Evolutionary conservation across 768 basidiomycete species (phyloP).

Genomic region (Boletus reticuloceps): DNA sequence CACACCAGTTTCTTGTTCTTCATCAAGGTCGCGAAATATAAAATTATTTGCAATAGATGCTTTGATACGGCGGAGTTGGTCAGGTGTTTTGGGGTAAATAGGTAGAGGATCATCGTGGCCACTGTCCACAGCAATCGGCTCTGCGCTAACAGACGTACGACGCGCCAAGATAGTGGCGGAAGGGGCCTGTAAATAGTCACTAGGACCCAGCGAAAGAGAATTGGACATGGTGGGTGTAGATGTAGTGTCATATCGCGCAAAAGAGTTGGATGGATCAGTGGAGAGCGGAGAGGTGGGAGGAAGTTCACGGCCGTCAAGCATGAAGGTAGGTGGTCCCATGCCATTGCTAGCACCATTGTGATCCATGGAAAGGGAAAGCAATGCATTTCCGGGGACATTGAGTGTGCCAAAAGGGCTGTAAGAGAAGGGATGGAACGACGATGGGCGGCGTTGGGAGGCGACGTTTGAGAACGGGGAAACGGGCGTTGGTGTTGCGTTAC

Average conservation of each 20-base stretch:
- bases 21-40: constrained; percentile 93
- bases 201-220: constrained; percentile 40
- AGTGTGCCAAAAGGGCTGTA: constrained; percentile 76
- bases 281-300: constrained; percentile 62
- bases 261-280: constrained; percentile 42
- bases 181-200: constrained; percentile 71
- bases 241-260: constrained; percentile 49
- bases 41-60: constrained; percentile 86
- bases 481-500: constrained; percentile 36
- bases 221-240: constrained; percentile 44
- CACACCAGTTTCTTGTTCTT: constrained; percentile 92
- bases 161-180: constrained; percentile 81
- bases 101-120: constrained; percentile 66
- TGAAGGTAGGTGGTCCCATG: constrained; percentile 52
- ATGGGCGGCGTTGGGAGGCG: constrained; percentile 48
- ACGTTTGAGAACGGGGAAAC: constrained; percentile 59
- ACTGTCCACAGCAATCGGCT: constrained; percentile 86
- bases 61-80: constrained; percentile 87
- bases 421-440: constrained; percentile 52
- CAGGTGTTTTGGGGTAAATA: constrained; percentile 70
- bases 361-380: constrained; percentile 59
- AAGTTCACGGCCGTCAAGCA: constrained; percentile 55
- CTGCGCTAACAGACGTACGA: constrained; percentile 92
- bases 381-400: constrained; percentile 78
- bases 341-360: constrained; percentile 26